A percentile compares a stretch with the other conserved stretches of the same genome.
These are phyloP conservation scores for Endogone sp. DNA, from an alignment of 192 early-diverging fungal genomes.

Conservation along the genomic window DNA sequence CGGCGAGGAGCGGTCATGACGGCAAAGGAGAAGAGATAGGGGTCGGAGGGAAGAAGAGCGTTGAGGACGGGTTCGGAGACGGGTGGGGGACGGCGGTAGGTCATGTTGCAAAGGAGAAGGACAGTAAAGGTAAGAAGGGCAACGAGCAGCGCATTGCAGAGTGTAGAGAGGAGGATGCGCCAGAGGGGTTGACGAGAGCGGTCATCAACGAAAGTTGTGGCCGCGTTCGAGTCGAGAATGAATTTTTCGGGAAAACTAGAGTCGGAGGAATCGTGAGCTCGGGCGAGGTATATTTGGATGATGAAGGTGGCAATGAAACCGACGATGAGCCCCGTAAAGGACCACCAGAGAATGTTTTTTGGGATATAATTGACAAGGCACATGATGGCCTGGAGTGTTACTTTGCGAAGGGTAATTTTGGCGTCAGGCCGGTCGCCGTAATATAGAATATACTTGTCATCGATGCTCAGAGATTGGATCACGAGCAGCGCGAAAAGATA, in stretches of 20 bases:
- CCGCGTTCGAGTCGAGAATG: slow-evolving; percentile 6
- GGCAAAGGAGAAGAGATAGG: slow-evolving; percentile 38
- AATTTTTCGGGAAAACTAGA: too few species aligned
- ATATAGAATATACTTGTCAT: slow-evolving; percentile 35
- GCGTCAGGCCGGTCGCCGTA: slow-evolving; percentile 20
- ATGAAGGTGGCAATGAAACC: slow-evolving; percentile 35
- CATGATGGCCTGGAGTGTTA: slow-evolving; percentile 39
- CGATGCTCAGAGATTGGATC: slow-evolving; percentile 38
- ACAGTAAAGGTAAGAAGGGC: slow-evolving; percentile 16
- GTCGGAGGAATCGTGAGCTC: background rate
- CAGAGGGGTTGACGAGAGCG: background rate
- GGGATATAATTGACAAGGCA: slow-evolving; percentile 41
- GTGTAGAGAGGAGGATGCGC: too few species aligned
- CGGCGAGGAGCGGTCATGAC: slow-evolving; percentile 51
- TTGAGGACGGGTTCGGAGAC: slow-evolving; percentile 10
- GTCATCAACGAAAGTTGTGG: background rate
- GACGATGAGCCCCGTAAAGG: slow-evolving; percentile 39
- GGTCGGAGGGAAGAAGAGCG: slow-evolving; percentile 26
- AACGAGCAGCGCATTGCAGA: too few species aligned
- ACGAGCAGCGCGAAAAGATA: slow-evolving; percentile 46
- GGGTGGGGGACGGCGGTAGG: slow-evolving; percentile 21
- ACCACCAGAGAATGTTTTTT: slow-evolving; percentile 56
- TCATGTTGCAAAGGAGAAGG: slow-evolving; percentile 30
- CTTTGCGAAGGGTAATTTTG: slow-evolving; percentile 33
- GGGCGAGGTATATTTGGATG: slow-evolving; percentile 18